These are phyloP conservation scores for Aureobasidium pullulans DNA, from an alignment of 2,329 filamentous ascomycete genomes.

Conservation along the genomic window DNA sequence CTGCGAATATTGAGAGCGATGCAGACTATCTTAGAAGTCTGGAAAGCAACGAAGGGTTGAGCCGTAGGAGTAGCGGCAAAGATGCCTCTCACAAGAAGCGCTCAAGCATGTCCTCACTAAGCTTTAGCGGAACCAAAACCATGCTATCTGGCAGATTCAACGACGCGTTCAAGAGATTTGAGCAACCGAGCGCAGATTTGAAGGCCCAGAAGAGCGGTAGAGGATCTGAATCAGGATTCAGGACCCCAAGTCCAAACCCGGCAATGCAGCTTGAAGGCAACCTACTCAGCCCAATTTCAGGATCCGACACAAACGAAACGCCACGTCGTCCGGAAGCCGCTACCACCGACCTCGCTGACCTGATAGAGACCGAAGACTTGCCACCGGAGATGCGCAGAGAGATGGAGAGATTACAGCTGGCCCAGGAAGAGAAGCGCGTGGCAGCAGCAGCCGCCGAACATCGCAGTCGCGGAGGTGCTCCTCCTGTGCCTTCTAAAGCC, in stretches of 20 bases:
- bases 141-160: slow-evolving; percentile 84
- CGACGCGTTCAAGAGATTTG: slow-evolving; percentile 88
- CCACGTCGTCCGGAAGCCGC: slow-evolving; percentile 48
- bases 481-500: slow-evolving; percentile 57
- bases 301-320: slow-evolving; percentile 66
- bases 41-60: slow-evolving; percentile 51
- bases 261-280: slow-evolving; percentile 24
- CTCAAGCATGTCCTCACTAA: slow-evolving; percentile 63
- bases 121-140: slow-evolving; percentile 40
- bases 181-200: slow-evolving; percentile 31
- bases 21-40: slow-evolving; percentile 74
- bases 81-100: slow-evolving; percentile 52
- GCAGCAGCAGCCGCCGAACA: slow-evolving; percentile 86
- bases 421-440: slow-evolving; percentile 83
- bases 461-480: slow-evolving; percentile 59
- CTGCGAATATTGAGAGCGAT: slow-evolving; percentile 63
- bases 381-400: slow-evolving; percentile 86
- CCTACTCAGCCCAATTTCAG: slow-evolving; percentile 61
- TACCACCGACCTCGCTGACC: slow-evolving; percentile 40
- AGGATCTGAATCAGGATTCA: slow-evolving; percentile 5
- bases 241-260: slow-evolving; percentile 11
- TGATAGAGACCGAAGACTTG: slow-evolving; percentile 62
- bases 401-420: slow-evolving; percentile 71
- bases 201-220: neutral
- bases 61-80: slow-evolving; percentile 46